Conservation (phyloP, 805 yeast species). For the Kuraishia capsulata region DNA sequence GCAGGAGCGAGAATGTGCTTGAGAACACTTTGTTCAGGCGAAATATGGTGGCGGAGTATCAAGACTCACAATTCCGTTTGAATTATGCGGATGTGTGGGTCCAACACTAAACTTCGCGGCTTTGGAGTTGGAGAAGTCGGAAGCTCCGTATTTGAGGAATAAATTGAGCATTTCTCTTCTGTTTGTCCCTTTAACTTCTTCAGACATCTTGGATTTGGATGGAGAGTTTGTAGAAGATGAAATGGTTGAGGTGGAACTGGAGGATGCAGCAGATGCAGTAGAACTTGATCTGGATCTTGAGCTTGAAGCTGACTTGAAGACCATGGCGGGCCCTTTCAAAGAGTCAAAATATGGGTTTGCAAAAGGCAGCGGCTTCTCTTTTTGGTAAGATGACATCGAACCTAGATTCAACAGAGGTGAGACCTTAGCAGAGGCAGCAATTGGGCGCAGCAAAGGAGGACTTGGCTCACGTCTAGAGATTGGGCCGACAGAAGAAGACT, state of each 20-base stretch:
- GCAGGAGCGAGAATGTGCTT: no score
- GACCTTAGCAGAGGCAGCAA: background rate
- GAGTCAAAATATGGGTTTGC: background rate
- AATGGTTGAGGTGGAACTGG: background rate
- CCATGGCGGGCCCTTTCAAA: background rate
- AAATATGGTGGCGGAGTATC: background rate
- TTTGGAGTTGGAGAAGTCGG: background rate
- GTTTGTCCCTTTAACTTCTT: background rate
- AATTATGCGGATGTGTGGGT: no score
- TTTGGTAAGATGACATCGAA: background rate
- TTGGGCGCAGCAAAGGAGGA: background rate
- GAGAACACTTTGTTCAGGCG: background rate
- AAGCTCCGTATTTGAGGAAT: conserved; percentile 2
- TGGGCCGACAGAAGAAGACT: no score
- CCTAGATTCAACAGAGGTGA: background rate
- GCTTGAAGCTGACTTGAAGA: background rate
- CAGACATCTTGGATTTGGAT: background rate
- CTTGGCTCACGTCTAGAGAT: background rate
- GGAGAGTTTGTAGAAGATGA: background rate
- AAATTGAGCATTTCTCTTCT: conserved; percentile 1
- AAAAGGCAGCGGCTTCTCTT: background rate
- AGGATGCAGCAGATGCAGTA: background rate
- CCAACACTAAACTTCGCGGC: no score
- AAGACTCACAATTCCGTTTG: no score
- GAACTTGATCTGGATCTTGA: conserved; percentile 1